phyloP scores from a whole-genome alignment of 164 flowering plant species.

The Dillenia turbinata region DNA sequence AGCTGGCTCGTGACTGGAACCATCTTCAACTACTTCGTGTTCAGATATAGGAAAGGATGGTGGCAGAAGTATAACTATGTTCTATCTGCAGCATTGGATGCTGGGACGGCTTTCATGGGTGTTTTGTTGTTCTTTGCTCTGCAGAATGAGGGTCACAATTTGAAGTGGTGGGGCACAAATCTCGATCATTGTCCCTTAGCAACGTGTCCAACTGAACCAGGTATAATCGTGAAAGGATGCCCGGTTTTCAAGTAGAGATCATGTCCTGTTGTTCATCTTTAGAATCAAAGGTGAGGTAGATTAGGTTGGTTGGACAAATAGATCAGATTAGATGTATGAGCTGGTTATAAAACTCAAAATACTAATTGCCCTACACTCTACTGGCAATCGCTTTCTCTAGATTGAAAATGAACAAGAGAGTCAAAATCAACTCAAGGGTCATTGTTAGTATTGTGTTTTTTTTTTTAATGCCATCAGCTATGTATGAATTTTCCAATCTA shows the following conservation, averaged over 20 bases:
- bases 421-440: too few species aligned
- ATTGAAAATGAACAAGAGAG: too few species aligned
- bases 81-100: conserved; percentile 87
- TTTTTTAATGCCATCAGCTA: too few species aligned
- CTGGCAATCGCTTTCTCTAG: too few species aligned
- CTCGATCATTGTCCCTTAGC: conserved; percentile 88
- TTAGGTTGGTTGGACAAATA: too few species aligned
- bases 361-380: too few species aligned
- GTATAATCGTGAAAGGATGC: conserved; percentile 63
- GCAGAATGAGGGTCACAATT: conserved; percentile 42
- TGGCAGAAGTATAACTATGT: conserved; percentile 94
- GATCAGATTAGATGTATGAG: too few species aligned
- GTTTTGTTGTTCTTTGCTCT: conserved; percentile 72
- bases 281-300: too few species aligned
- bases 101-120: conserved; percentile 97
- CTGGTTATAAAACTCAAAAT: too few species aligned
- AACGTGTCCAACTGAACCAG: conserved; percentile 79
- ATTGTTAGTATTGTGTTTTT: too few species aligned
- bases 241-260: conserved; percentile 43
- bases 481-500: too few species aligned
- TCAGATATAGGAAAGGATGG: conserved; percentile 66
- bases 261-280: background rate
- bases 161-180: conserved; percentile 89
- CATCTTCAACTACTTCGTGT: conserved; percentile 83
- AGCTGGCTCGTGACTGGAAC: conserved; percentile 93